These are phyloP conservation scores for Rhodamnia argentea DNA, from an alignment of 345 rosid genomes.

Conservation along the genomic window DNA sequence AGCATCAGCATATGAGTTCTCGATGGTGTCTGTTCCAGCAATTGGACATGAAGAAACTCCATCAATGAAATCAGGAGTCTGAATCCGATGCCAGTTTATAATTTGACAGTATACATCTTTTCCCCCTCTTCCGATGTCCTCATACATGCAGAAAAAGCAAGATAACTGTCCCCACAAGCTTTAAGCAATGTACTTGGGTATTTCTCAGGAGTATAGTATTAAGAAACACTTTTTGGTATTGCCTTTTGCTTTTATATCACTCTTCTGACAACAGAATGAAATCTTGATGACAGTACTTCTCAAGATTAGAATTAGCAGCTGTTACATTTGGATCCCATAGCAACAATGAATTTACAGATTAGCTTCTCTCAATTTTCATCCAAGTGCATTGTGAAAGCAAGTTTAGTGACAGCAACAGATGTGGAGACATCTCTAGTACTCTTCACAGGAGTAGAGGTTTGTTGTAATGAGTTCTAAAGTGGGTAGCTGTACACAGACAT, in stretches of 20 bases:
- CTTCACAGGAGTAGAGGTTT: neutral
- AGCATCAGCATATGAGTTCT: constrained; percentile 9
- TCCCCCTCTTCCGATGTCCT: neutral
- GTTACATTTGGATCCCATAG: neutral
- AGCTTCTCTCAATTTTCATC: neutral
- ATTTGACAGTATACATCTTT: neutral
- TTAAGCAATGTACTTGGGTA: neutral
- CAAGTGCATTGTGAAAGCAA: neutral
- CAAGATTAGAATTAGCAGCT: neutral
- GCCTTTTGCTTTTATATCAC: neutral
- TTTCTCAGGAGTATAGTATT: neutral
- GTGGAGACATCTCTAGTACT: neutral
- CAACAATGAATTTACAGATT: neutral
- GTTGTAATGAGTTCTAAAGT: neutral
- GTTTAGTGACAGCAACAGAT: neutral
- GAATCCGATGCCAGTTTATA: neutral
- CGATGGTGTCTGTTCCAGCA: neutral
- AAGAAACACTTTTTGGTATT: neutral
- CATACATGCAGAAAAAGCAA: neutral
- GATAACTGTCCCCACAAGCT: neutral
- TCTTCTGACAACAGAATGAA: neutral
- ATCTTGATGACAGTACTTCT: neutral
- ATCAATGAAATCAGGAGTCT: neutral
- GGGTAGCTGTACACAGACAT: neutral
- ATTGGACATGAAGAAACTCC: neutral